Evolutionary conservation across 2,329 filamentous ascomycete genomes (phyloP).

Genomic region (Neurospora sp.): DNA sequence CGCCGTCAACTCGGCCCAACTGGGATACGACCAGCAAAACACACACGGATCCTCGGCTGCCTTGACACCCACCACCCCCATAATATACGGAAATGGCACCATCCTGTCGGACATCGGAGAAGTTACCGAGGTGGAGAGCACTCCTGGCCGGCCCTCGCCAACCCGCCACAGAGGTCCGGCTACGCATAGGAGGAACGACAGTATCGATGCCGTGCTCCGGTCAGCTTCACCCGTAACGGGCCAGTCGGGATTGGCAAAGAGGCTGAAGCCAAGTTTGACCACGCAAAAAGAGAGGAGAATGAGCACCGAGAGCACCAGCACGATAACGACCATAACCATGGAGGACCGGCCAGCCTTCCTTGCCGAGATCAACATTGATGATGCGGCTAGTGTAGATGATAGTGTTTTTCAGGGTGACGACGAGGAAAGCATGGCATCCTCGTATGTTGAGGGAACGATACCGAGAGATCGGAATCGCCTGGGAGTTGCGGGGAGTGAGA

Average conservation of each 20-base stretch:
- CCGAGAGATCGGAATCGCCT: constrained; percentile 21
- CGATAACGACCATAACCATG: constrained; percentile 48
- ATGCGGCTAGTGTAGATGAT: constrained; percentile 51
- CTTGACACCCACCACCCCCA: constrained; percentile 48
- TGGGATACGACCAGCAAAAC: constrained; percentile 23
- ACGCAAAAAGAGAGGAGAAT: constrained; percentile 38
- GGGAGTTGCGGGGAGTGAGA: constrained; percentile 16
- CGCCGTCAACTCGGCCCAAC: constrained; percentile 24
- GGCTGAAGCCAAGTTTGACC: constrained; percentile 29
- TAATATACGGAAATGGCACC: constrained; percentile 60
- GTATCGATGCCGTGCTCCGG: constrained; percentile 27
- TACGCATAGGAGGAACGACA: constrained; percentile 17
- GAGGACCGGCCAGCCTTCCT: constrained; percentile 39
- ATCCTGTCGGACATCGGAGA: constrained; percentile 59
- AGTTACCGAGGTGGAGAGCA: constrained; percentile 44
- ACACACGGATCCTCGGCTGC: constrained; percentile 28
- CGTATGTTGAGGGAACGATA: constrained; percentile 38
- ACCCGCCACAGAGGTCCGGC: constrained; percentile 24
- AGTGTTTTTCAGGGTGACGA: constrained; percentile 59
- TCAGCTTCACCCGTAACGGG: constrained; percentile 37
- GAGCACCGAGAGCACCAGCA: constrained; percentile 53
- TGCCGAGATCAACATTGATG: constrained; percentile 45
- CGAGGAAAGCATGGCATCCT: constrained; percentile 55
- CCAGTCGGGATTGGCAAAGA: constrained; percentile 33
- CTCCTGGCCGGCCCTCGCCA: constrained; percentile 31